Evolutionary conservation across 2,329 filamentous ascomycete genomes (phyloP), one percentile per base, ranked within the genome.

Genomic region (Calonectria naviculata): DNA sequence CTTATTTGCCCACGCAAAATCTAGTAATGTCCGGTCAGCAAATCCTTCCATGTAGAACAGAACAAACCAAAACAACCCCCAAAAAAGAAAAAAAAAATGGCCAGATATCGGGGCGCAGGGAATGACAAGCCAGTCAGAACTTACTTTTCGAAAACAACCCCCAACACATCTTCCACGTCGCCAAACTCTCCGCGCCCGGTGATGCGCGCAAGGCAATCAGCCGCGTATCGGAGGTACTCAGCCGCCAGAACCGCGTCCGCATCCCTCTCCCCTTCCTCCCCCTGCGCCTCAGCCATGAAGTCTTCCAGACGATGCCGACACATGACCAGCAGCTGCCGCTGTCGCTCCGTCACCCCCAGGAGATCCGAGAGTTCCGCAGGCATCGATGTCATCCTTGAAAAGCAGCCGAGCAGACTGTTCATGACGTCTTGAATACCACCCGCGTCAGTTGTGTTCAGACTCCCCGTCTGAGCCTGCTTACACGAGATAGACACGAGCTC

Each of bases 81-180:
- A 28, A 44, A 24, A 46, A 17, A 15, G 24, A 34, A 21, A 26
- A 47, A 49, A 58, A 67, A 44, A 62, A 54, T 65, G 52, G 67
- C 46, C 60, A 67, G 66, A 61, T 46, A 52, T 42, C 38, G 61
- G 47, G 66, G 54, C 65, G 44, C 49, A 71, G 52, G 44, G 46
- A 28, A 17, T 26, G n/a, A 15, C 19, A 65, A 28, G 31, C 28
- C 29, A 19, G 66, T 68, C 52, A 72, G 63, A 70, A 90, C 90
- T 87, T 85, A 97, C 94, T 97, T 98, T 83, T 98, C 96, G 85
- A 99, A 99, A 5, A 99, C 95, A 26, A 99, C 95, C 0, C 97
- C 97, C 52, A 99, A 85, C 9, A 99, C 94, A 80, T 98, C 97
- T 81, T 99, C 96, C 19, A 98, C 95, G 82, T 98, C 96, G 3